phyloP scores from a whole-genome alignment of 192 early-diverging fungal genomes.

The Mortierella claussenii region DNA sequence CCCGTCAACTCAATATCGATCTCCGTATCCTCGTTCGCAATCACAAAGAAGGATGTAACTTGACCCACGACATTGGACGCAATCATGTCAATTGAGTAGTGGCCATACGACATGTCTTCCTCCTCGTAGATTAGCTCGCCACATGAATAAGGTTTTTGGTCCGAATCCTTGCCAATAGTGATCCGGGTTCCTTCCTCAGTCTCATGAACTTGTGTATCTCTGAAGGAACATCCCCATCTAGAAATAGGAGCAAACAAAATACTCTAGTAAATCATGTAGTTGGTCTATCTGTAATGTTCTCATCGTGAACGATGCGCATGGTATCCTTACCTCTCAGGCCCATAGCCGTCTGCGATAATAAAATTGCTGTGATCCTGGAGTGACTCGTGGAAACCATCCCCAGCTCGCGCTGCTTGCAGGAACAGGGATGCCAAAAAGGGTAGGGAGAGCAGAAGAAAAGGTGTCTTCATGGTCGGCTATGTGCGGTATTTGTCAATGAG shows the following conservation, averaged over 20 bases:
- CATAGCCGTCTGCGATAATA: constrained; percentile 30
- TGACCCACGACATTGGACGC: constrained; percentile 42
- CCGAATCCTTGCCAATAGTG: constrained; percentile 46
- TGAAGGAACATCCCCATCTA: constrained; percentile 49
- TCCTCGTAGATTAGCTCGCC: constrained; percentile 31
- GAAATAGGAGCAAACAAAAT: background rate
- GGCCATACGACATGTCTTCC: constrained; percentile 29
- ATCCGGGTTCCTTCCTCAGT: constrained; percentile 19
- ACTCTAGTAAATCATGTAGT: background rate
- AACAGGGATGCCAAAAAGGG: constrained; percentile 13
- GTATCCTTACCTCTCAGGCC: constrained; percentile 24
- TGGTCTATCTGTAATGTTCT: background rate
- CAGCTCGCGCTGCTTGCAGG: constrained; percentile 2
- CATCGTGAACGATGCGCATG: background rate
- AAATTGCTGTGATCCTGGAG: constrained; percentile 23
- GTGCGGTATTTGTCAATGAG: too few relatives aligned
- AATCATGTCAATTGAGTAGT: constrained; percentile 50
- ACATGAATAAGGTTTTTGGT: constrained; percentile 40
- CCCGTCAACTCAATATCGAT: constrained; percentile 49
- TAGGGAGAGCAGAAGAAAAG: constrained; percentile 13
- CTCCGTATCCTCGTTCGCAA: constrained; percentile 35
- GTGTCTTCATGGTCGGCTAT: constrained; percentile 3
- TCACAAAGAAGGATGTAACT: constrained; percentile 45
- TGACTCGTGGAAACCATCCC: constrained; percentile 5
- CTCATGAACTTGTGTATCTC: constrained; percentile 23